Conservation (phyloP, 371 early-diverging fungal species). For the Mortierella sp. region DNA sequence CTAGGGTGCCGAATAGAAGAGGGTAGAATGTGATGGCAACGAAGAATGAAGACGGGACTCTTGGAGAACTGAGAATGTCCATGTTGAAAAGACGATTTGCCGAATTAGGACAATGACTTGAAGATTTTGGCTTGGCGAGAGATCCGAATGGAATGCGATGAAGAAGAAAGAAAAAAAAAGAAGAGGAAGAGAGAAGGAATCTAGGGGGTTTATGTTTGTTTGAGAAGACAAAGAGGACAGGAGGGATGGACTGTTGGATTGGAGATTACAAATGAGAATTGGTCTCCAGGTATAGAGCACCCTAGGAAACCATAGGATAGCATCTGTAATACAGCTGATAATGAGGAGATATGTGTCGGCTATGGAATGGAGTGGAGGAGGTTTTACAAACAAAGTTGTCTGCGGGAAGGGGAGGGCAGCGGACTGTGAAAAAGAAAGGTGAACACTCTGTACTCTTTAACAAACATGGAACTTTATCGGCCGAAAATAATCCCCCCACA, state of each 20-base stretch:
- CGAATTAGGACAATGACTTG: constrained; percentile 10
- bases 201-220: neutral
- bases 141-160: neutral
- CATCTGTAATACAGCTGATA: too few species aligned
- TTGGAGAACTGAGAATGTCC: constrained; percentile 34
- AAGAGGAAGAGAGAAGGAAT: constrained; percentile 23
- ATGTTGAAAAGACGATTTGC: constrained; percentile 35
- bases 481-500: neutral
- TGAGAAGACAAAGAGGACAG: constrained; percentile 2
- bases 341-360: too few species aligned
- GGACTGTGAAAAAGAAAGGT: too few species aligned
- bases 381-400: too few species aligned
- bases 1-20: constrained; percentile 34
- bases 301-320: neutral
- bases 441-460: too few species aligned
- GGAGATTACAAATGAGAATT: constrained; percentile 14
- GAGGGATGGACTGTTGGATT: constrained; percentile 1
- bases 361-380: neutral
- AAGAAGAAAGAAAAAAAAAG: constrained; percentile 10
- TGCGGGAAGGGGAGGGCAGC: too few species aligned
- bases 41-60: constrained; percentile 43
- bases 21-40: constrained; percentile 46
- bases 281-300: neutral
- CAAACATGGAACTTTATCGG: neutral
- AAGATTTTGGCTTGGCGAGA: neutral